Evolutionary conservation across 2,329 filamentous ascomycete genomes (phyloP).

Genomic region (Purpureocillium lavendulum): DNA sequence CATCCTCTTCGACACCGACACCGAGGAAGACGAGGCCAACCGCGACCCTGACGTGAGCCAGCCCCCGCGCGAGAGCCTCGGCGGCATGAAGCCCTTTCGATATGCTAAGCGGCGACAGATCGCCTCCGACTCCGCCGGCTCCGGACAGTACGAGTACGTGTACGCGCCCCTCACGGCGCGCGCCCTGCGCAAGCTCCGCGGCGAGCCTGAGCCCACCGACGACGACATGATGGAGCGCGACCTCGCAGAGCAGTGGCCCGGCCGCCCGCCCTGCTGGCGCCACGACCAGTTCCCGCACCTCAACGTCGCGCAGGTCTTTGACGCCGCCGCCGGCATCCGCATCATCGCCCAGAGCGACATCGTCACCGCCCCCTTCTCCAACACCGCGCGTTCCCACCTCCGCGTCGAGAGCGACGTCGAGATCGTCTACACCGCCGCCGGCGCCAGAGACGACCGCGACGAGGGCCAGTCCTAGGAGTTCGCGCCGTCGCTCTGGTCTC

Average conservation of each 20-base stretch:
- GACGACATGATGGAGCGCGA: too few species aligned
- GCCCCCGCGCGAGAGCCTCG: too few species aligned
- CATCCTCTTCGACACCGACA: too few species aligned
- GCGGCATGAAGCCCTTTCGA: too few species aligned
- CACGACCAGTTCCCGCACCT: conserved; percentile 45
- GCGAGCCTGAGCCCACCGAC: too few species aligned
- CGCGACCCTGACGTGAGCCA: too few species aligned
- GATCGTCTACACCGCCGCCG: conserved; percentile 3
- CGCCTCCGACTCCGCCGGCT: too few species aligned
- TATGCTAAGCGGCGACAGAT: too few species aligned
- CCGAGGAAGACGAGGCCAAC: too few species aligned
- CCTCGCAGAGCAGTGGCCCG: conserved; percentile 8
- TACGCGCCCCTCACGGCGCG: too few species aligned
- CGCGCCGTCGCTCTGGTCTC: conserved; percentile 32
- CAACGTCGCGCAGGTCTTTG: conserved; percentile 36
- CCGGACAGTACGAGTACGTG: too few species aligned
- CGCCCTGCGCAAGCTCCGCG: too few species aligned
- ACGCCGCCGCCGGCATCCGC: conserved; percentile 33
- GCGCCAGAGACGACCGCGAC: neutral
- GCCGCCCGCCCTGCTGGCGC: conserved; percentile 38
- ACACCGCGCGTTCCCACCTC: conserved; percentile 31
- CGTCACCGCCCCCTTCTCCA: conserved; percentile 35
- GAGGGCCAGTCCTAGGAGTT: conserved; percentile 20
- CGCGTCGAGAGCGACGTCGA: conserved; percentile 18
- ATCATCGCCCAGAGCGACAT: conserved; percentile 39